These are phyloP conservation scores for Xylaria castorea DNA, from an alignment of 495 filamentous ascomycete genomes.

Conservation along the genomic window DNA sequence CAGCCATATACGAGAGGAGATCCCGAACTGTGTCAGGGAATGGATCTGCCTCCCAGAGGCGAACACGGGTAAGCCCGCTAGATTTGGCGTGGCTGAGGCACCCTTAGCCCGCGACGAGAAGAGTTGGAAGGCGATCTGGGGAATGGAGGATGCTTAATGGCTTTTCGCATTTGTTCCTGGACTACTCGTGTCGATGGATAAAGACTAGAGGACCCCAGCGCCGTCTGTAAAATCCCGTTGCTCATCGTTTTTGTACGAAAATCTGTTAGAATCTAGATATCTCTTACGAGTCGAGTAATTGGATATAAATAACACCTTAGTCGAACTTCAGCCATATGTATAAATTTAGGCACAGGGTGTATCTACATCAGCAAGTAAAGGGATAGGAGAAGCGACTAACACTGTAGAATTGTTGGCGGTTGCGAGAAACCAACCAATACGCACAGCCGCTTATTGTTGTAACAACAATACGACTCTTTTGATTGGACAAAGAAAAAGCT, in stretches of 20 bases:
- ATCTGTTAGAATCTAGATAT: neutral
- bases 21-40: constrained; percentile 76
- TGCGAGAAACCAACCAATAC: neutral
- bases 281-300: neutral
- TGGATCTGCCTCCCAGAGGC: constrained; percentile 82
- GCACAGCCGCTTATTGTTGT: neutral
- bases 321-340: neutral
- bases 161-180: neutral
- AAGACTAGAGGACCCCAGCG: neutral
- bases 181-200: neutral
- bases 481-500: neutral
- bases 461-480: neutral
- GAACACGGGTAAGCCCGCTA: constrained; percentile 59
- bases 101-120: constrained; percentile 60
- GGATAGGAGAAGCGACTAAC: neutral
- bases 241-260: neutral
- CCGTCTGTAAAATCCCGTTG: neutral
- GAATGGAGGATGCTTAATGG: constrained; percentile 38
- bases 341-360: too few species aligned
- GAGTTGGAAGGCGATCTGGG: constrained; percentile 70
- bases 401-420: neutral
- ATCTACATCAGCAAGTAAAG: too few species aligned
- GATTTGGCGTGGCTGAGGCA: constrained; percentile 62
- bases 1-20: constrained; percentile 88
- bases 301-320: neutral